Conservation (phyloP, 768 basidiomycete species). For the Calvatia gigantea region DNA sequence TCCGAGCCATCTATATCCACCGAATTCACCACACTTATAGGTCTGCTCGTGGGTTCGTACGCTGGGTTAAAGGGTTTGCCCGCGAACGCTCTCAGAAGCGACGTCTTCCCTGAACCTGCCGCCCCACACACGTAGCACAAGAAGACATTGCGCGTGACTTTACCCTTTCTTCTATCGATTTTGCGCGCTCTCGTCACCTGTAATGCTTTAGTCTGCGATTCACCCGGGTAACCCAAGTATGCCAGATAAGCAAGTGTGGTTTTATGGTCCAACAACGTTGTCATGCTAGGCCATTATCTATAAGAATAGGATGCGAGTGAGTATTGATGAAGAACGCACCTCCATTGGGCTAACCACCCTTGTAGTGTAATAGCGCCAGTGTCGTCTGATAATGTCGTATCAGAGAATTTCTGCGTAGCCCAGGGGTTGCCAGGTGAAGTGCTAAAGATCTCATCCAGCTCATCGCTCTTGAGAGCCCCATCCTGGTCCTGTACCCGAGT, state of each 20-base stretch:
- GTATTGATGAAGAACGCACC: slow-evolving; percentile 41
- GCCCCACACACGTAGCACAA: slow-evolving; percentile 93
- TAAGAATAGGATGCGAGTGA: slow-evolving; percentile 1
- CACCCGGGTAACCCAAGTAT: slow-evolving; percentile 86
- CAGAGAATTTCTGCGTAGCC: slow-evolving; percentile 86
- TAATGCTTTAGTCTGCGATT: slow-evolving; percentile 78
- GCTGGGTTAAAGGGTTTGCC: slow-evolving; percentile 70
- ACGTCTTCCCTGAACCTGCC: slow-evolving; percentile 94
- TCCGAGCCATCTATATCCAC: slow-evolving; percentile 94
- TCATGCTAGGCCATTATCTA: slow-evolving; percentile 63
- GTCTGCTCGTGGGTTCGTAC: slow-evolving; percentile 88
- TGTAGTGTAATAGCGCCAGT: slow-evolving; percentile 91
- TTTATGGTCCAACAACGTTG: slow-evolving; percentile 90
- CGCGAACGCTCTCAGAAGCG: slow-evolving; percentile 78
- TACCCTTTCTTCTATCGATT: slow-evolving; percentile 81
- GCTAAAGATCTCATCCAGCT: slow-evolving; percentile 86
- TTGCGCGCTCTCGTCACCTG: slow-evolving; percentile 83
- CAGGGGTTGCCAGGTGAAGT: slow-evolving; percentile 98
- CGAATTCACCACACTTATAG: slow-evolving; percentile 89
- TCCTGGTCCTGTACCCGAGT: slow-evolving; percentile 73
- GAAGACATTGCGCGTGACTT: slow-evolving; percentile 88
- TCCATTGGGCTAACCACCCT: slow-evolving; percentile 99
- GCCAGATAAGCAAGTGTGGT: slow-evolving; percentile 93
- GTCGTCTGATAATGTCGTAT: slow-evolving; percentile 85
- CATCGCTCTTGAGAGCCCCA: slow-evolving; percentile 79